Evolutionary conservation across 306 rosid species (phyloP), one percentile per base, ranked within the genome.

Genomic region (Clitoria ternatea): DNA sequence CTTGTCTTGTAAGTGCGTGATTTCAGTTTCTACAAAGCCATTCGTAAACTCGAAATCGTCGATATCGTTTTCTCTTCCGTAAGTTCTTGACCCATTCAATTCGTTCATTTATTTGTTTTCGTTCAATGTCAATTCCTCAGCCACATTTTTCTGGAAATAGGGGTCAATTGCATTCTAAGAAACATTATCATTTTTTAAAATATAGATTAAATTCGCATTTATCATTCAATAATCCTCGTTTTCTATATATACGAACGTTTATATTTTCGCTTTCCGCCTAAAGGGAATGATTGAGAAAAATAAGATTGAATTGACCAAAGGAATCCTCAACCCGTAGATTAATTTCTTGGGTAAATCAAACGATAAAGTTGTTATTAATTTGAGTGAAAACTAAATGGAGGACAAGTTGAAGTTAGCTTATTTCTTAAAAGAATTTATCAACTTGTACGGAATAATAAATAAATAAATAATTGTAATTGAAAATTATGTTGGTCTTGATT

Each of bases 51-150:
- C 54, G 45, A 71, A 77, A 24, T 79, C 66, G n/a, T 24, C 48
- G 42, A 42, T 64, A n/a, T n/a, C n/a, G n/a, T n/a, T n/a, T n/a
- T n/a, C 57, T 52, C 54, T 54, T 71, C 63, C 35, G 90, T 88
- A 64, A 64, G 88, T 77, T 23, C 50, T n/a, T 2, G 0, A 2
- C 18, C 3, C 17, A 40, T 1, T 40, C 36, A 37, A 57, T 33
- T 26, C 3, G 1, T 6, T 18, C 0, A 2, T 14, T 66, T 50
- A 24, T 55, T 12, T 26, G 1, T n/a, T 54, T 4, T 26, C 1
- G 11, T 40, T 65, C 35, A 20, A 64, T 74, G n/a, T 7, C n/a
- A 47, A 44, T 76, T 29, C 26, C 63, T 35, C 26, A 24, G 66
- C 61, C 78, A 35, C 13, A 36, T 12, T 48, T 69, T 43, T 4